These are phyloP conservation scores for Posidonia oceanica DNA, from an alignment of 116 monocot species.

Conservation along the genomic window DNA sequence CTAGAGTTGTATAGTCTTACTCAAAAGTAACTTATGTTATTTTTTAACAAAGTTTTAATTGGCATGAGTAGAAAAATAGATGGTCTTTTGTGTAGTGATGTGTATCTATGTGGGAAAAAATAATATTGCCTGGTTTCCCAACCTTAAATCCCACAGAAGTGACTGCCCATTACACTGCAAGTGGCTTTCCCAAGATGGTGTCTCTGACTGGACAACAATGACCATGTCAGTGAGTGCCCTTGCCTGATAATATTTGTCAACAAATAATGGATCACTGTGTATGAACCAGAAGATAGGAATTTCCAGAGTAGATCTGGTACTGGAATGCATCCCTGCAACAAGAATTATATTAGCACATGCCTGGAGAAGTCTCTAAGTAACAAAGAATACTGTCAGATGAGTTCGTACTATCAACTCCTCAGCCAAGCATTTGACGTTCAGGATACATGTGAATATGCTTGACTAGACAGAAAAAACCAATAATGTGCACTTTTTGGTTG, in stretches of 20 bases:
- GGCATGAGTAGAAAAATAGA: no score
- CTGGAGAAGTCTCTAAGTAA: neutral
- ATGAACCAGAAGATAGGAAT: conserved; percentile 97
- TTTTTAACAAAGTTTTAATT: no score
- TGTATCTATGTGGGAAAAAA: neutral
- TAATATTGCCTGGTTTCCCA: conserved; percentile 4
- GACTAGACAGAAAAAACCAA: neutral
- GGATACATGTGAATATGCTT: neutral
- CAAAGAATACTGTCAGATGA: no score
- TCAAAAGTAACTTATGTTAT: no score
- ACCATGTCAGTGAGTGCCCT: conserved; percentile 89
- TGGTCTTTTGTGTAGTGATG: neutral
- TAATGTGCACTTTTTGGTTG: neutral
- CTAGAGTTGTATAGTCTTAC: no score
- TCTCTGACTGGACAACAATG: conserved; percentile 87
- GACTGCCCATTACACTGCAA: conserved; percentile 89
- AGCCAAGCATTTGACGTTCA: neutral
- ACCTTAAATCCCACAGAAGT: conserved; percentile 87
- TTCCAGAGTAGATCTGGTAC: conserved; percentile 67
- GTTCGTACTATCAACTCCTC: neutral
- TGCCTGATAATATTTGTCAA: conserved; percentile 97
- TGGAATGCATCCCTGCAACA: conserved; percentile 61
- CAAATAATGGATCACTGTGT: conserved; percentile 66
- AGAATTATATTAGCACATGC: neutral
- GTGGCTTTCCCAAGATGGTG: conserved; percentile 86